These are phyloP conservation scores for Apiotrichum veenhuisii DNA, from an alignment of 1,284 basidiomycete genomes.

Conservation along the genomic window DNA sequence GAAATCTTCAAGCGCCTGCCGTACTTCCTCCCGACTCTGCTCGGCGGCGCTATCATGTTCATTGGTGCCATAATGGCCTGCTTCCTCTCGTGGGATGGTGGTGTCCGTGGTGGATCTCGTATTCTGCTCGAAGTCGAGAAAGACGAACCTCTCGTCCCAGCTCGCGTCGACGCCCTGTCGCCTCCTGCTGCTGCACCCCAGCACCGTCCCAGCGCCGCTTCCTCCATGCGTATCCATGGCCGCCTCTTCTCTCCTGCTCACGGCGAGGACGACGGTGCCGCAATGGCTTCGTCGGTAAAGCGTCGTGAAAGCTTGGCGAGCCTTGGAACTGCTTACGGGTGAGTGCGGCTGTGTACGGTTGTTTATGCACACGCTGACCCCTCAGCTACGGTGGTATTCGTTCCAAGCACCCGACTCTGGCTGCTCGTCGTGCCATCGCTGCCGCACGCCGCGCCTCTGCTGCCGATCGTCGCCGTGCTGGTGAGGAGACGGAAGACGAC, in stretches of 20 bases:
- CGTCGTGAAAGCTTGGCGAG: constrained; percentile 40
- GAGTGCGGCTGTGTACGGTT: constrained; percentile 18
- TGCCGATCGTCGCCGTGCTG: constrained; percentile 25
- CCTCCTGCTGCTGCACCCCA: constrained; percentile 15
- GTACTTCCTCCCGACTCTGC: constrained; percentile 83
- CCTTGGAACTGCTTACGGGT: constrained; percentile 44
- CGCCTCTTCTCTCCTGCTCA: constrained; percentile 3
- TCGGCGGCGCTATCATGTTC: constrained; percentile 69
- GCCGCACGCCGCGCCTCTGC: constrained; percentile 44
- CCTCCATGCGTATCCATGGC: constrained; percentile 20
- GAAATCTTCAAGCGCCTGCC: constrained; percentile 73
- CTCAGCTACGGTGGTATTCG: constrained; percentile 48
- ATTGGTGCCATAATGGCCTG: constrained; percentile 76
- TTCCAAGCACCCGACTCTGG: constrained; percentile 50
- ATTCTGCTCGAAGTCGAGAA: constrained; percentile 78
- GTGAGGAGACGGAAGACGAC: constrained; percentile 27
- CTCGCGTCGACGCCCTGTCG: constrained; percentile 8
- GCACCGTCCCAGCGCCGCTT: constrained; percentile 22
- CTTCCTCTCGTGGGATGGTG: constrained; percentile 86
- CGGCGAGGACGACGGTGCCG: constrained; percentile 1
- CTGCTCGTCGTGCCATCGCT: constrained; percentile 45
- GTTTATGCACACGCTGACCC: constrained; percentile 15
- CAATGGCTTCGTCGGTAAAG: not conserved
- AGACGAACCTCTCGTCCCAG: constrained; percentile 43
- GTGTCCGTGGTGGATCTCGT: constrained; percentile 69